Evolutionary conservation across 495 filamentous ascomycete genomes (phyloP).

Genomic region (Ramalina peruviana): DNA sequence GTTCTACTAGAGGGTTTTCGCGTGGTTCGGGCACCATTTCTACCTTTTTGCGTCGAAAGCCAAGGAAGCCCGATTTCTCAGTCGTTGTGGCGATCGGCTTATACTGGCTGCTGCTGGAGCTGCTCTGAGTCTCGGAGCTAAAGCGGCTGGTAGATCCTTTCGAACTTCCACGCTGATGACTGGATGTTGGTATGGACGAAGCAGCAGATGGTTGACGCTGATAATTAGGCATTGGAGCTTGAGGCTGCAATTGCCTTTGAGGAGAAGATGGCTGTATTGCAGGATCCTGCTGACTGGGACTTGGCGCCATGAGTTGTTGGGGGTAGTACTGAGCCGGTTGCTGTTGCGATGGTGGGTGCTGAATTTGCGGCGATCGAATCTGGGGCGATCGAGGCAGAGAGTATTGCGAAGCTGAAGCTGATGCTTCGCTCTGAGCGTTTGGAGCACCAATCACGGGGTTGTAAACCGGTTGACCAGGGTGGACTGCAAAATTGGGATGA

Average conservation of each 20-base stretch:
- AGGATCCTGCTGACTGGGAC: too few species aligned
- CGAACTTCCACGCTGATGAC: neutral
- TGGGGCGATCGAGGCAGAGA: neutral
- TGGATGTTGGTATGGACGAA: neutral
- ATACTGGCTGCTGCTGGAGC: conserved; percentile 1
- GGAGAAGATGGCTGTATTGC: too few species aligned
- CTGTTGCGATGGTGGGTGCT: too few species aligned
- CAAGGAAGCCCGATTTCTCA: conserved; percentile 6
- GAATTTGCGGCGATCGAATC: too few species aligned
- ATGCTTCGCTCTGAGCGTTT: neutral
- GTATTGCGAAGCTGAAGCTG: neutral
- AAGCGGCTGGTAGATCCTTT: conserved; percentile 1
- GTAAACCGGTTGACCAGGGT: too few species aligned
- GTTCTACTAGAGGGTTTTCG: conserved; percentile 10
- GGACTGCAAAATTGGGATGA: too few species aligned
- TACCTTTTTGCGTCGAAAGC: conserved; percentile 6
- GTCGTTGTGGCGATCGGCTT: conserved; percentile 12
- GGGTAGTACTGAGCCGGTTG: too few species aligned
- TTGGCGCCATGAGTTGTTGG: too few species aligned
- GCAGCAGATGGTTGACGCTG: too few species aligned
- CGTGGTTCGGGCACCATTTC: conserved; percentile 1
- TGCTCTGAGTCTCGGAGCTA: neutral
- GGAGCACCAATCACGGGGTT: too few species aligned
- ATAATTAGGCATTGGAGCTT: too few species aligned
- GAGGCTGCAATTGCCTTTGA: too few species aligned